A percentile compares a stretch with the other conserved stretches of the same genome.
Conservation (phyloP, 768 basidiomycete species). For the Lepiota brunneoincarnata region DNA sequence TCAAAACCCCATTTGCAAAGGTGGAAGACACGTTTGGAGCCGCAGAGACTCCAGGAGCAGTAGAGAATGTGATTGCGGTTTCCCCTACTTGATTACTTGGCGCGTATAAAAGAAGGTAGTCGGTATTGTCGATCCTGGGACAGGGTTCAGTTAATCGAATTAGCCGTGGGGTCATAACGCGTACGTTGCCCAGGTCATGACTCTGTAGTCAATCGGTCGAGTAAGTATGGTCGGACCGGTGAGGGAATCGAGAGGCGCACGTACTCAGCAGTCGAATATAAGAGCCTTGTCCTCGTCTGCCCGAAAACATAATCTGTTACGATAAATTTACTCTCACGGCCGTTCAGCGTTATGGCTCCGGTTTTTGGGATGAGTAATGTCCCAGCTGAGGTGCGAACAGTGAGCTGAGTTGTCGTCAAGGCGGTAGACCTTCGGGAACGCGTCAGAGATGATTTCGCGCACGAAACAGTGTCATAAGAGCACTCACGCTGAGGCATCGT, state of each 20-base stretch:
- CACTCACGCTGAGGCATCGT: constrained; percentile 38
- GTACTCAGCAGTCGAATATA: constrained; percentile 71
- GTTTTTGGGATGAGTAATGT: constrained; percentile 33
- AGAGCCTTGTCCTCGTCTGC: constrained; percentile 39
- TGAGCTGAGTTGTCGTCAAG: constrained; percentile 40
- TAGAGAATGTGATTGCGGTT: constrained; percentile 25
- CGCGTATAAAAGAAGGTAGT: constrained; percentile 63
- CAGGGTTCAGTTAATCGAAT: constrained; percentile 40
- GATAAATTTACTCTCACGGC: constrained; percentile 73
- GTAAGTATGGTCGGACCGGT: not conserved
- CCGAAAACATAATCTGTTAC: constrained; percentile 76
- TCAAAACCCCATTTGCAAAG: constrained; percentile 34
- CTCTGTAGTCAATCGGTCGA: constrained; percentile 23
- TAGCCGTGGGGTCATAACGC: constrained; percentile 9
- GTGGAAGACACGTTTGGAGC: constrained; percentile 29
- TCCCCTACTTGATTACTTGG: constrained; percentile 55
- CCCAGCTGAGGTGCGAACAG: constrained; percentile 41
- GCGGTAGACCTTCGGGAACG: constrained; percentile 35
- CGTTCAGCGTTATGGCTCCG: constrained; percentile 56
- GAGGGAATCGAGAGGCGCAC: constrained; percentile 23
- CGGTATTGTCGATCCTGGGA: constrained; percentile 64
- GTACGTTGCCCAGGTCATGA: constrained; percentile 56
- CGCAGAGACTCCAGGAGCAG: constrained; percentile 24
- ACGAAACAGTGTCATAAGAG: not conserved
- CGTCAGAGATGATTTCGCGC: not conserved